Percentiles rank a stretch among this genome's conserved stretches.
Conservation (phyloP, 495 filamentous ascomycete genomes). For the Annulohypoxylon moriforme region DNA sequence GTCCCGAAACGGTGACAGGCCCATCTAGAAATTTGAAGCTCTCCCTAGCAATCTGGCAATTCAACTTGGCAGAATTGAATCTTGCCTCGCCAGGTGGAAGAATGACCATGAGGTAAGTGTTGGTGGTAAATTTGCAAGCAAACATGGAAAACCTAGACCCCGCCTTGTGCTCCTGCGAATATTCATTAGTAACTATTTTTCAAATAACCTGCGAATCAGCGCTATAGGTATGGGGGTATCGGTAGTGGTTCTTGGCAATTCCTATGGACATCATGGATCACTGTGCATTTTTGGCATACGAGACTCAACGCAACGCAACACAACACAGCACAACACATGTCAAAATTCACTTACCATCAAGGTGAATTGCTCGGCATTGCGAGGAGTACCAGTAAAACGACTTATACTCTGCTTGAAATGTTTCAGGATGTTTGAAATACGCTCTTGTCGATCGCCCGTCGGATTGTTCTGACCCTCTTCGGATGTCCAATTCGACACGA, state of each 20-base stretch:
- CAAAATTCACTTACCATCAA: slow-evolving; percentile 53
- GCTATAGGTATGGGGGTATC: background rate
- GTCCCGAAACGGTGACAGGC: slow-evolving; percentile 40
- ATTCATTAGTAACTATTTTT: slow-evolving; percentile 23
- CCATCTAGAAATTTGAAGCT: slow-evolving; percentile 74
- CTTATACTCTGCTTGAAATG: slow-evolving; percentile 85
- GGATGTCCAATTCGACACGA: slow-evolving; percentile 85
- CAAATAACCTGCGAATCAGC: background rate
- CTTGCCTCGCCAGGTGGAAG: slow-evolving; percentile 88
- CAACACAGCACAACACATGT: slow-evolving; percentile 5
- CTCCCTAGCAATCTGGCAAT: slow-evolving; percentile 84
- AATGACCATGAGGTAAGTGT: slow-evolving; percentile 93
- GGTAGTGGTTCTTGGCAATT: slow-evolving; percentile 15
- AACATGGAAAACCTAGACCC: slow-evolving; percentile 84
- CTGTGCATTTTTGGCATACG: background rate
- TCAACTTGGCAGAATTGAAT: slow-evolving; percentile 88
- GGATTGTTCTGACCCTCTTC: slow-evolving; percentile 81
- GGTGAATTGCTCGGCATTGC: slow-evolving; percentile 67
- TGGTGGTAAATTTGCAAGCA: slow-evolving; percentile 90
- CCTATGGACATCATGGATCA: background rate
- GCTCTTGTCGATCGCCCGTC: slow-evolving; percentile 90
- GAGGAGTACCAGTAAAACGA: slow-evolving; percentile 62
- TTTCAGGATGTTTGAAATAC: slow-evolving; percentile 95
- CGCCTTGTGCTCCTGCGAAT: slow-evolving; percentile 62
- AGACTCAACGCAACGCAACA: slow-evolving; percentile 12